These are phyloP conservation scores for Salix brachista DNA, from an alignment of 345 rosid species.

Conservation along the genomic window DNA sequence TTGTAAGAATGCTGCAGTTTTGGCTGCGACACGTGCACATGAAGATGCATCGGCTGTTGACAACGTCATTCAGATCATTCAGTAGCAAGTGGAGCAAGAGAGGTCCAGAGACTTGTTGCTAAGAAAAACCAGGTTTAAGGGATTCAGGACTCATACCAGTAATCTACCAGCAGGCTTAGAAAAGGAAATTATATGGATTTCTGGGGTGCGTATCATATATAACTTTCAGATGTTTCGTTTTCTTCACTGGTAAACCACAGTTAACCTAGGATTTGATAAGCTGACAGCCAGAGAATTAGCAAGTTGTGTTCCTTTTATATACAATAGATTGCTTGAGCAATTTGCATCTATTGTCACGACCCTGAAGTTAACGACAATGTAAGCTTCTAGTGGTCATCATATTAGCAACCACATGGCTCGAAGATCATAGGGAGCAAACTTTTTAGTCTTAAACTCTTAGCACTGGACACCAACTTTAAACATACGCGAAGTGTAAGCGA, in stretches of 20 bases:
- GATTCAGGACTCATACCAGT: no score
- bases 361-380: no score
- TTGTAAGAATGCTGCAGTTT: constrained; percentile 30
- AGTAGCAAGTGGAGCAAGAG: constrained; percentile 18
- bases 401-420: no score
- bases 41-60: constrained; percentile 46
- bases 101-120: no score
- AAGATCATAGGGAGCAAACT: no score
- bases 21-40: constrained; percentile 31
- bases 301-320: background rate
- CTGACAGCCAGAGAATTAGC: background rate
- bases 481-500: background rate
- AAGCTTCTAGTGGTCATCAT: no score
- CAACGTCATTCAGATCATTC: constrained; percentile 31
- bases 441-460: no score
- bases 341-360: background rate
- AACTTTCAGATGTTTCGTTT: background rate
- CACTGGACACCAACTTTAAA: no score
- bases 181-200: constrained; percentile 37
- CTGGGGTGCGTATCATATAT: background rate
- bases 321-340: background rate
- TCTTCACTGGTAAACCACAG: background rate
- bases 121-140: no score
- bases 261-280: background rate
- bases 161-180: no score